Percentiles rank a stretch among this genome's conserved stretches.
phyloP scores from a whole-genome alignment of 1,284 basidiomycete genomes.

The Austroboletus olivaceoglutinosus region DNA sequence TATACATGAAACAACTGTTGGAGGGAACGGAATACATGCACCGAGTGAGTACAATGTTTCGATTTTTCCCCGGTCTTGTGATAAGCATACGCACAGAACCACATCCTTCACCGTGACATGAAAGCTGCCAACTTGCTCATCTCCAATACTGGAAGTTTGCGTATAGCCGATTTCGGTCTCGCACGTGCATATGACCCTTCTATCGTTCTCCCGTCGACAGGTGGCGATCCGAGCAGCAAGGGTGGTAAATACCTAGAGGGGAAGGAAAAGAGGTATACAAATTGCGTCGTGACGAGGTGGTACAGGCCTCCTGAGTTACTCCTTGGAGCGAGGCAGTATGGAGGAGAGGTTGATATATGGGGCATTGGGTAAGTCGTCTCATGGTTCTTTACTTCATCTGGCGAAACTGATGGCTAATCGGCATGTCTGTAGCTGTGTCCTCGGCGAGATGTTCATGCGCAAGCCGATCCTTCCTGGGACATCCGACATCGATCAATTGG shows the following conservation, averaged over 20 bases:
- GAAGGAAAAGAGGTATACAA: conserved; percentile 81
- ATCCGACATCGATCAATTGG: conserved; percentile 88
- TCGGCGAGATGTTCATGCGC: conserved; percentile 93
- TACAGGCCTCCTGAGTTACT: conserved; percentile 96
- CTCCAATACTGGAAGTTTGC: conserved; percentile 76
- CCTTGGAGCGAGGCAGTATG: conserved; percentile 86
- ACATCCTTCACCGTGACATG: conserved; percentile 97
- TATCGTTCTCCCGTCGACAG: conserved; percentile 35
- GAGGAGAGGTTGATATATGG: conserved; percentile 96
- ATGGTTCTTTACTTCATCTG: conserved; percentile 1
- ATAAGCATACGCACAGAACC: conserved; percentile 60
- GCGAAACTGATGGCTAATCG: conserved; percentile 4
- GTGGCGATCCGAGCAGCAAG: conserved; percentile 24
- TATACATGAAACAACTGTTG: conserved; percentile 94
- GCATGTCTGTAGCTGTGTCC: conserved; percentile 64
- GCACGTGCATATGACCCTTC: conserved; percentile 73
- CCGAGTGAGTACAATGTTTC: conserved; percentile 47
- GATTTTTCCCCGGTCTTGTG: neutral
- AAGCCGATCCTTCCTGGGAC: conserved; percentile 87
- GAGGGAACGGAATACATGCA: conserved; percentile 97
- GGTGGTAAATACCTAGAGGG: conserved; percentile 45
- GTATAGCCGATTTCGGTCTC: conserved; percentile 96
- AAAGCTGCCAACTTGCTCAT: conserved; percentile 98
- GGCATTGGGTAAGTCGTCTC: conserved; percentile 77
- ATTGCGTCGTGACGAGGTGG: conserved; percentile 99